Conservation (phyloP, 495 filamentous ascomycete species). For the Neurospora hispaniola region DNA sequence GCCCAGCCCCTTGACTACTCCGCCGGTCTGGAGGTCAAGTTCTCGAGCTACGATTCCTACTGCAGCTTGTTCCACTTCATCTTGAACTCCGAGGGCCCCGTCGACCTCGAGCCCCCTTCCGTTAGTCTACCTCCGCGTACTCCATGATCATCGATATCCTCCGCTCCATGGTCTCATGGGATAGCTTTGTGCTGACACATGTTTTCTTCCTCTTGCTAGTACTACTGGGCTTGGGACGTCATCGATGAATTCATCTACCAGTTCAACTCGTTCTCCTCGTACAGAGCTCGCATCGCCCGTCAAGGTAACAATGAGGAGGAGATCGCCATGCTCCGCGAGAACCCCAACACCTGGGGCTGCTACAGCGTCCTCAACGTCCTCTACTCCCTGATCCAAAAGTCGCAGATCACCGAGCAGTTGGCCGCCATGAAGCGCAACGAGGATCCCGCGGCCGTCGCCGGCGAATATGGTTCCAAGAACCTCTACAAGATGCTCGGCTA, state of each 20-base stretch:
- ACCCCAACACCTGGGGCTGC: slow-evolving; percentile 98
- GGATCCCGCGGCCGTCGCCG: slow-evolving; percentile 73
- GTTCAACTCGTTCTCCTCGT: slow-evolving; percentile 97
- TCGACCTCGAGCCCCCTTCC: slow-evolving; percentile 90
- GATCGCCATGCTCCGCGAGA: slow-evolving; percentile 79
- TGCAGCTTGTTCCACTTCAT: slow-evolving; percentile 99
- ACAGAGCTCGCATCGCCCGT: slow-evolving; percentile 82
- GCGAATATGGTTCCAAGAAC: slow-evolving; percentile 86
- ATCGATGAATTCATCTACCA: slow-evolving; percentile 99
- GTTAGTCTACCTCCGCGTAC: slow-evolving; percentile 42
- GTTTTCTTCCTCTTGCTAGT: slow-evolving; percentile 39
- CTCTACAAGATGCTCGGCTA: slow-evolving; percentile 98
- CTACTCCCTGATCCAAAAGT: slow-evolving; percentile 96
- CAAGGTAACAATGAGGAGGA: slow-evolving; percentile 82
- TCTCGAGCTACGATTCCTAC: slow-evolving; percentile 97
- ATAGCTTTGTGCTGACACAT: neutral
- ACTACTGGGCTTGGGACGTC: slow-evolving; percentile 99
- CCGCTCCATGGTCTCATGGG: neutral
- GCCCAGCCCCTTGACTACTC: slow-evolving; percentile 92
- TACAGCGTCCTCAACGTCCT: slow-evolving; percentile 99
- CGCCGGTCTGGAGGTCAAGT: slow-evolving; percentile 88
- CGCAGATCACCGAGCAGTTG: slow-evolving; percentile 94
- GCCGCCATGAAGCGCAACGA: slow-evolving; percentile 88
- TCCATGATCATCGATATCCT: neutral
- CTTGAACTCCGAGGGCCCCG: slow-evolving; percentile 94